These are phyloP conservation scores for Suhomyces kunorum DNA, from an alignment of 1,139 yeast species.

Conservation along the genomic window DNA sequence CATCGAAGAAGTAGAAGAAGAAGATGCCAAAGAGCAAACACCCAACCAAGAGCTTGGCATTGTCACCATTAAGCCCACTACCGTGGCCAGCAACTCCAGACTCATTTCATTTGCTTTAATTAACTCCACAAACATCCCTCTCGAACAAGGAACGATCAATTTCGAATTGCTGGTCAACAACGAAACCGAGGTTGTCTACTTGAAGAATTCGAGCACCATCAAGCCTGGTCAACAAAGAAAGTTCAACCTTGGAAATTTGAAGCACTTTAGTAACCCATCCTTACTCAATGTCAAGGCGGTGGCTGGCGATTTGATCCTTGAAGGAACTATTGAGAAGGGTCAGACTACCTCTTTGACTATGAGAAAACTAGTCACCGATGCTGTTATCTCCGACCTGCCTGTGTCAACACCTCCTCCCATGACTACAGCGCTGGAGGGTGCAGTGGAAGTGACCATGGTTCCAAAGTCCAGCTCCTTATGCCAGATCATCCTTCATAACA, in stretches of 20 bases:
- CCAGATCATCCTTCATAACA: slow-evolving; percentile 37
- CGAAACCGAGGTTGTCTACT: slow-evolving; percentile 22
- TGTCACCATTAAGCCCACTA: slow-evolving; percentile 11
- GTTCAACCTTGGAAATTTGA: slow-evolving; percentile 27
- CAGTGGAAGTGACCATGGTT: slow-evolving; percentile 23
- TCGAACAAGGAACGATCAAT: slow-evolving; percentile 34
- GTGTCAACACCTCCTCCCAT: background rate
- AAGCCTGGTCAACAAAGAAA: slow-evolving; percentile 32
- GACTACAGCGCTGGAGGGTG: background rate
- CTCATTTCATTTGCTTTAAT: slow-evolving; percentile 31
- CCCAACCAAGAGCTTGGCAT: slow-evolving; percentile 4
- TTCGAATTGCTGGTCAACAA: slow-evolving; percentile 23
- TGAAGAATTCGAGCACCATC: slow-evolving; percentile 32
- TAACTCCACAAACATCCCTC: slow-evolving; percentile 26
- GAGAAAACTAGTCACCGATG: background rate
- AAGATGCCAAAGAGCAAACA: background rate
- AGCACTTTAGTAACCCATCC: slow-evolving; percentile 4
- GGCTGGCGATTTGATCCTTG: slow-evolving; percentile 8
- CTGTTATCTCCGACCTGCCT: background rate
- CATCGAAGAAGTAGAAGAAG: background rate
- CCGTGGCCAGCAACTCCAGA: slow-evolving; percentile 18
- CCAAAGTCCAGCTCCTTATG: slow-evolving; percentile 37
- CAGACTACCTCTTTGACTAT: slow-evolving; percentile 4
- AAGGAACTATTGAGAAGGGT: slow-evolving; percentile 22
- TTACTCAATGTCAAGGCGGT: slow-evolving; percentile 17